Conservation (phyloP, 1,284 basidiomycete species). For the Trichosporon coremiiforme region DNA sequence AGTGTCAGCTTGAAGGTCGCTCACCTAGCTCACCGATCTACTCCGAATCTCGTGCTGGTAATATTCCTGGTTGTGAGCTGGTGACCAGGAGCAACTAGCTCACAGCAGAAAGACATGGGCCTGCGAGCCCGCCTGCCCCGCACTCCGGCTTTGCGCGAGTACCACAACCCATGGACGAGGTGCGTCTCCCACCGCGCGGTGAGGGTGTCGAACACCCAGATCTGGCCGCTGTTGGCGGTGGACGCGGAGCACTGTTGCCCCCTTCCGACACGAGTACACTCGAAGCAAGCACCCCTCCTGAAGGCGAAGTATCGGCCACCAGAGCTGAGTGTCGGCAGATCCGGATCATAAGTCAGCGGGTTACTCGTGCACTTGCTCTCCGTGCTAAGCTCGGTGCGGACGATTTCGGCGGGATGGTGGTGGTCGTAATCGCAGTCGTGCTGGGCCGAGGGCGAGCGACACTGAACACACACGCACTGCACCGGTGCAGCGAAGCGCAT, state of each 20-base stretch:
- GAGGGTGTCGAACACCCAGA: constrained; percentile 11
- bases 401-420: background rate
- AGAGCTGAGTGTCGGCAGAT: background rate
- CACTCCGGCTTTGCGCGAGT: background rate
- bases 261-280: background rate
- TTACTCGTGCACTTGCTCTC: background rate
- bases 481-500: constrained; percentile 3
- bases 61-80: background rate
- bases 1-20: background rate
- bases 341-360: constrained; percentile 1
- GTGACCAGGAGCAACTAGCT: background rate
- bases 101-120: background rate
- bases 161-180: background rate
- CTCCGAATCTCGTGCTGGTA: background rate
- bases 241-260: background rate
- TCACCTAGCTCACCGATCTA: background rate
- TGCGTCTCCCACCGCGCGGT: constrained; percentile 1
- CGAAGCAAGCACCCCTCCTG: background rate
- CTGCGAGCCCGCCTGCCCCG: background rate
- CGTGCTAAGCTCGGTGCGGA: background rate
- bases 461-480: background rate
- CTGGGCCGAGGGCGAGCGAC: background rate
- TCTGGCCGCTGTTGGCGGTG: background rate
- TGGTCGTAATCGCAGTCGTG: background rate
- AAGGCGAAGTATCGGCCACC: constrained; percentile 13